Percentiles rank a stretch among this genome's conserved stretches.
These are phyloP conservation scores for Excoecaria cochinchinensis DNA, from an alignment of 345 rosid species.

Conservation along the genomic window DNA sequence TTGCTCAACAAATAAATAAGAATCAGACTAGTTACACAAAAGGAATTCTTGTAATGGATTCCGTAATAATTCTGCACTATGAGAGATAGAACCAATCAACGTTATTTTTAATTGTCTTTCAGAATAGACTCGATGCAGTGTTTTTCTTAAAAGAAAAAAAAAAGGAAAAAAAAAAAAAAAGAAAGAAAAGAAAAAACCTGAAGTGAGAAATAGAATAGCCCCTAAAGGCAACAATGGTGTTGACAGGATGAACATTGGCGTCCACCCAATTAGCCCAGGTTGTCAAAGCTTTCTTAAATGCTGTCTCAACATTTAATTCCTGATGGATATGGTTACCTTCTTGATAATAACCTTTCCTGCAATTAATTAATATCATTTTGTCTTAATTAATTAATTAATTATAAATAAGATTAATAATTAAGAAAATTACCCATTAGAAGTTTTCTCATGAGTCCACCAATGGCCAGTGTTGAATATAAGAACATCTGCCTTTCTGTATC, in stretches of 20 bases:
- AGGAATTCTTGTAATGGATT: no score
- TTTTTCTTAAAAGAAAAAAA: no score
- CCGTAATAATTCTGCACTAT: no score
- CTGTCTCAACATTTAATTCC: slow-evolving; percentile 80
- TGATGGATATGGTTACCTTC: slow-evolving; percentile 76
- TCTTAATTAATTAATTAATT: no score
- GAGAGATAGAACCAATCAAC: no score
- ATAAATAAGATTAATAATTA: no score
- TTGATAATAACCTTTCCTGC: slow-evolving; percentile 91
- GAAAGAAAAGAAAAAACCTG: slow-evolving; percentile 43
- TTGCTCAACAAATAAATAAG: no score
- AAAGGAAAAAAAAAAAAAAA: no score
- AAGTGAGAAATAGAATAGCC: slow-evolving; percentile 94
- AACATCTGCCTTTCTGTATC: slow-evolving; percentile 69
- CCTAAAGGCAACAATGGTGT: slow-evolving; percentile 74
- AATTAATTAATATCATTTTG: background rate
- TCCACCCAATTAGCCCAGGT: slow-evolving; percentile 96
- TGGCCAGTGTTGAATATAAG: slow-evolving; percentile 93
- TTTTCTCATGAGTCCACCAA: slow-evolving; percentile 99
- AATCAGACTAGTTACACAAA: no score
- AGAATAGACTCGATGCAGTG: no score
- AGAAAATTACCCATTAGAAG: slow-evolving; percentile 68
- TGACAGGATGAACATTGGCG: slow-evolving; percentile 59
- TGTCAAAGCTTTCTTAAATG: slow-evolving; percentile 80
- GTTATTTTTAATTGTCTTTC: no score